Evolutionary conservation across 2,329 filamentous ascomycete genomes (phyloP).

Genomic region (Pestalotiopsis sp.): DNA sequence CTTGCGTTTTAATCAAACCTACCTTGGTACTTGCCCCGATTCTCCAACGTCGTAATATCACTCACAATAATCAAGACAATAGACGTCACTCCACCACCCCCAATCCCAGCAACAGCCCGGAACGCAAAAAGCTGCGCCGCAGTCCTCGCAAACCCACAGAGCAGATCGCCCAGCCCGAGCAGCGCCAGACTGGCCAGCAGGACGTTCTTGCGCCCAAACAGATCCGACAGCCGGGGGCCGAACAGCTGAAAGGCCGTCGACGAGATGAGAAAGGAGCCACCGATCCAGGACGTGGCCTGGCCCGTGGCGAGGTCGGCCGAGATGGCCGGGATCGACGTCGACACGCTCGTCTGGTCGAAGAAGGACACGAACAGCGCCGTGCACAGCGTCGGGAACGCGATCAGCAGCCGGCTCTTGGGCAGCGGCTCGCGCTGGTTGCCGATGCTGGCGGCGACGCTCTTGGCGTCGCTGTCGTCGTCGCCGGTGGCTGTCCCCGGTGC

Average conservation of each 20-base stretch:
- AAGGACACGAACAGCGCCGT: slow-evolving; percentile 18
- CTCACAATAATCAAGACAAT: slow-evolving; percentile 37
- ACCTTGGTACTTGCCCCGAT: slow-evolving; percentile 38
- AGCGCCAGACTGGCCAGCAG: not conserved
- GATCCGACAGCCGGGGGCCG: slow-evolving; percentile 11
- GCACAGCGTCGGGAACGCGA: not conserved
- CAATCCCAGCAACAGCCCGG: slow-evolving; percentile 30
- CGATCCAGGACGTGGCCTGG: not conserved
- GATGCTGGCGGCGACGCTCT: not conserved
- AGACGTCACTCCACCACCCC: slow-evolving; percentile 28
- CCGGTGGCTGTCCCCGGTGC: not conserved
- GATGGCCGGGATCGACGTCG: slow-evolving; percentile 10
- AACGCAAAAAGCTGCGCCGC: slow-evolving; percentile 30
- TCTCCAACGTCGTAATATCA: slow-evolving; percentile 35
- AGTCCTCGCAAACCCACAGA: slow-evolving; percentile 30
- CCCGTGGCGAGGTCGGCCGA: not conserved
- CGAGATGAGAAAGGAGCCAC: slow-evolving; percentile 7
- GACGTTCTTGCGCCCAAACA: slow-evolving; percentile 9
- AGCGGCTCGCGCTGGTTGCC: not conserved
- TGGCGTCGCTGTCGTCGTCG: not conserved
- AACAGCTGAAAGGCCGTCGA: slow-evolving; percentile 10
- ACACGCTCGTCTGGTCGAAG: slow-evolving; percentile 23
- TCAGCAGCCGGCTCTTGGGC: not conserved
- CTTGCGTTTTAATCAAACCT: not conserved
- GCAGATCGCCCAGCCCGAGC: not conserved